phyloP scores from a whole-genome alignment of 306 rosid genomes.

The Crataegus laevigata region DNA sequence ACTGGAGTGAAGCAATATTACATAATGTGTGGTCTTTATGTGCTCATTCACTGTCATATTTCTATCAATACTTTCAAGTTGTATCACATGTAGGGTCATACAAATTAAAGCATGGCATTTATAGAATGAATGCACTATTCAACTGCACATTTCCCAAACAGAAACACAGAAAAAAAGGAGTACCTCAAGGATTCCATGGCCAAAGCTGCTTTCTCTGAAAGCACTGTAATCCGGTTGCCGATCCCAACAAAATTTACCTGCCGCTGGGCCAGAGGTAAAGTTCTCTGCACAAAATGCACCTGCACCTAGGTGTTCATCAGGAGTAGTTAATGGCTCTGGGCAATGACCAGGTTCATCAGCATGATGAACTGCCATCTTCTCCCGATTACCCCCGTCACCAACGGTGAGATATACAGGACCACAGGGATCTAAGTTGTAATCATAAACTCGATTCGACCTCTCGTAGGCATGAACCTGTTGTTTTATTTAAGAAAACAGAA shows the following conservation, averaged over 20 bases:
- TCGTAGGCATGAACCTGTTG: slow-evolving; percentile 87
- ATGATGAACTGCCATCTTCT: slow-evolving; percentile 56
- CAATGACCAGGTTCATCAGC: slow-evolving; percentile 64
- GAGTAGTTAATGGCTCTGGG: slow-evolving; percentile 49
- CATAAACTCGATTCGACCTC: slow-evolving; percentile 73
- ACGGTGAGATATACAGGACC: slow-evolving; percentile 69
- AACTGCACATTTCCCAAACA: neutral
- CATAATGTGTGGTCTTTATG: neutral
- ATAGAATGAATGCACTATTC: neutral
- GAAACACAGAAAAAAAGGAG: slow-evolving; percentile 2
- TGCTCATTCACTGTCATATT: neutral
- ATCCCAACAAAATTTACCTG: slow-evolving; percentile 72
- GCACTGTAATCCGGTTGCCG: slow-evolving; percentile 67
- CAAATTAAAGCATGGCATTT: neutral
- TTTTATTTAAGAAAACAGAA: neutral
- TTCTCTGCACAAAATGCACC: slow-evolving; percentile 62
- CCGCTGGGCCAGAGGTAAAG: slow-evolving; percentile 53
- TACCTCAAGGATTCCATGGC: slow-evolving; percentile 79
- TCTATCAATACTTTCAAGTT: neutral
- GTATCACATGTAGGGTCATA: neutral
- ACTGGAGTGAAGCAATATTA: no score
- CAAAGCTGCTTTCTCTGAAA: slow-evolving; percentile 69
- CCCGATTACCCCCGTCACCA: slow-evolving; percentile 87
- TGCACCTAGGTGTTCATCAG: slow-evolving; percentile 42
- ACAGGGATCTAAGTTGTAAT: slow-evolving; percentile 67